Evolutionary conservation across 1,284 basidiomycete species (phyloP).

Genomic region (Boletus sp.): DNA sequence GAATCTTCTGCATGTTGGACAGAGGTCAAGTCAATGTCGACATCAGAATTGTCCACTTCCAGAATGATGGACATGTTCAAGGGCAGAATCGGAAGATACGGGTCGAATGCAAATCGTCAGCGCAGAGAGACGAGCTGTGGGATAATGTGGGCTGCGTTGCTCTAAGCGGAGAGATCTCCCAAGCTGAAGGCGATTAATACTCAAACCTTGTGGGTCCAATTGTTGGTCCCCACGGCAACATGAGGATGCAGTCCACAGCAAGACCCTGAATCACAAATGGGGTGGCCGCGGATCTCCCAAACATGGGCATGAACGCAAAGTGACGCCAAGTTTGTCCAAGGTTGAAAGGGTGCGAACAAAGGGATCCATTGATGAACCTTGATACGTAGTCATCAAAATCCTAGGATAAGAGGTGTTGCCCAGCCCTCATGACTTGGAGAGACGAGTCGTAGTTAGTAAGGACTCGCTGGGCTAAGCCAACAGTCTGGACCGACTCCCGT

Average conservation of each 20-base stretch:
- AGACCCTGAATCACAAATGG: not conserved
- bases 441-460: too few relatives aligned
- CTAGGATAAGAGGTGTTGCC: not conserved
- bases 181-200: slow-evolving; percentile 11
- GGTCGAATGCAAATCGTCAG: not conserved
- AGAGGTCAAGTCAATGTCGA: slow-evolving; percentile 13
- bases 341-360: not conserved
- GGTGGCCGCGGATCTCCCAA: slow-evolving; percentile 13
- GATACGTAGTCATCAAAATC: slow-evolving; percentile 17
- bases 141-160: not conserved
- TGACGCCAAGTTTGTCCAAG: slow-evolving; percentile 11
- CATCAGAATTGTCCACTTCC: slow-evolving; percentile 14
- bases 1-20: slow-evolving; percentile 11
- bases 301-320: slow-evolving; percentile 26
- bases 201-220: slow-evolving; percentile 21
- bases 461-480: too few relatives aligned
- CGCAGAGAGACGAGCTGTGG: not conserved
- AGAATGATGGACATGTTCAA: slow-evolving; percentile 17
- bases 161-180: not conserved
- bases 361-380: slow-evolving; percentile 18
- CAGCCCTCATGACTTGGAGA: too few relatives aligned
- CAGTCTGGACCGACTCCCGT: too few relatives aligned
- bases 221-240: slow-evolving; percentile 4
- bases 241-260: not conserved
- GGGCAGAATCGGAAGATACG: not conserved